Percentiles rank a stretch among this genome's conserved stretches.
Evolutionary conservation across 352 stramenopile species (phyloP).

Genomic region (Phytophthora megakarya): DNA sequence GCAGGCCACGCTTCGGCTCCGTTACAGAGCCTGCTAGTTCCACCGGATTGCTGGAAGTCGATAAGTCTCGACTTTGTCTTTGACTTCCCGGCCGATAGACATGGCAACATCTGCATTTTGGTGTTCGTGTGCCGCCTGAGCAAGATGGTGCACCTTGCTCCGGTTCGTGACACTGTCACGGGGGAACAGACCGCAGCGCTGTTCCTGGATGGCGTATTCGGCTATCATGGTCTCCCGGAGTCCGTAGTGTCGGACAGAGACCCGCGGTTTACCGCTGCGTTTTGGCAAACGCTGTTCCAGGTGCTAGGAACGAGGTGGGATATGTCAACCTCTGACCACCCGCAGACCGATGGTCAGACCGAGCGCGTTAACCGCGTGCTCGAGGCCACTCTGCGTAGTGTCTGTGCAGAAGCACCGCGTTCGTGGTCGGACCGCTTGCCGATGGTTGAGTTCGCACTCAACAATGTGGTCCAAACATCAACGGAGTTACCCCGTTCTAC

Average conservation of each 20-base stretch:
- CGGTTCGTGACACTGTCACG: slow-evolving; percentile 6
- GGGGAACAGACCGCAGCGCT: slow-evolving; percentile 13
- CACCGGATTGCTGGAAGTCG: slow-evolving; percentile 31
- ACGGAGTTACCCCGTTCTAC: too few species aligned
- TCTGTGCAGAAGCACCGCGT: slow-evolving; percentile 5
- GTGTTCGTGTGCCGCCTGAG: slow-evolving; percentile 38
- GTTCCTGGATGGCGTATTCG: slow-evolving; percentile 32
- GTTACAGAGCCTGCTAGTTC: neutral
- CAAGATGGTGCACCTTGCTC: slow-evolving; percentile 33
- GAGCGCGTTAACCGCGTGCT: too few species aligned
- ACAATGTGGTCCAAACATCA: too few species aligned
- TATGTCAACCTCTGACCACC: slow-evolving; percentile 31
- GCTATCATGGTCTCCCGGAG: neutral
- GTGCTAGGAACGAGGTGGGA: neutral
- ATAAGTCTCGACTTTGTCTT: slow-evolving; percentile 29
- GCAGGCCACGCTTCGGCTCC: neutral
- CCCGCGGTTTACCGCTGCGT: too few species aligned
- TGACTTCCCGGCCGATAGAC: slow-evolving; percentile 5
- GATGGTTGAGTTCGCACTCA: too few species aligned
- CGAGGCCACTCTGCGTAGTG: neutral
- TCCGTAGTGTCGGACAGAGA: neutral
- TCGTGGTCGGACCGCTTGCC: too few species aligned
- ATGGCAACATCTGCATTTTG: slow-evolving; percentile 18
- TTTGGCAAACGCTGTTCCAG: neutral
- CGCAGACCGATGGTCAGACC: too few species aligned